Base-by-base conservation (phyloP, 2,329 filamentous ascomycete genomes). In the Arthrobotrys megalospora region DNA sequence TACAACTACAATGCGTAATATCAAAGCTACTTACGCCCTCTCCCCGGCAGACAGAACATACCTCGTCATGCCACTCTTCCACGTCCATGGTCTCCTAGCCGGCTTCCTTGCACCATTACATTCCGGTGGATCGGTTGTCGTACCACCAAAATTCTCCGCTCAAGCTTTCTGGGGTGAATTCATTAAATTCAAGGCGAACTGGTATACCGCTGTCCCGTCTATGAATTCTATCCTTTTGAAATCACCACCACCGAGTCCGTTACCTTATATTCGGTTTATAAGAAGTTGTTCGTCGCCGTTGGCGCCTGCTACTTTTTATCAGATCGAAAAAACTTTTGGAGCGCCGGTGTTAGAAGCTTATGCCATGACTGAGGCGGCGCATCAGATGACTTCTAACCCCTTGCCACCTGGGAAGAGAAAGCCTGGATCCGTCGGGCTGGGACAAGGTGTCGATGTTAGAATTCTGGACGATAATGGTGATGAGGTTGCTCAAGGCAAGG, bases 141-240 rank as follows among this genome's bases (percentile, higher is more conserved):
- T 96, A 4, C 93, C 93, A 1, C 82, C 87, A 66, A 92, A 91
- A 82, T 96, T 96, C 88, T 95, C 92, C 3, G 93, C 93, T 7
- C 88, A 89, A 0, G 90, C 92, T 19, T 97, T 97, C 85, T 97
- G 93, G 93, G 84, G 85, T 24, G 91, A 96, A 83, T 96, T 96
- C 82, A 87, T 87, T 80, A 86, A 87, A 5, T 87, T 94, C 86
- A 87, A 90, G 80, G 93, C 93, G 28, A 97, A 93, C 84, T 97
- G 93, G 93, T 97, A 96, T 85, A 96, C 93, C 0, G 93, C 93
- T 0, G 93, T 82, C n/a, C 93, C 93, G 0, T 96, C 93, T 0
- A 96, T 97, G 83, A 93, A 96, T 84, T 93, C 96, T 83, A 95
- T 97, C 82, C 87, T 97, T 3, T 89, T 97, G 75, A 93, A 91